These are phyloP conservation scores for Cystobasidium sp. DNA, from an alignment of 1,284 basidiomycete species.

Conservation along the genomic window DNA sequence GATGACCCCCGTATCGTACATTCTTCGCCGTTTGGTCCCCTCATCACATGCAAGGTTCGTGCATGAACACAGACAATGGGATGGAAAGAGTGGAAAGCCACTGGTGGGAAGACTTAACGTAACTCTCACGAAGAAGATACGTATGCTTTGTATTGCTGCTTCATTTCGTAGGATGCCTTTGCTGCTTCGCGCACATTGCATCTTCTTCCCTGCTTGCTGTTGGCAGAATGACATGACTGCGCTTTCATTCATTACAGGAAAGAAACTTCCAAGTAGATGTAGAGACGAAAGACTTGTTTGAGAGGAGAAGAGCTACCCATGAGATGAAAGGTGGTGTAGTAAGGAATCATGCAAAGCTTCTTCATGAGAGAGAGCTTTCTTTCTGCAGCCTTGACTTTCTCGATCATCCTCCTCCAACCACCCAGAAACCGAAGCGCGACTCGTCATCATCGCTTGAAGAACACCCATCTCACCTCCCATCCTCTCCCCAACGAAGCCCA, in stretches of 20 bases:
- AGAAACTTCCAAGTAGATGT: too few species aligned
- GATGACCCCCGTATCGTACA: background rate
- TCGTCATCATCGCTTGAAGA: slow-evolving; percentile 12
- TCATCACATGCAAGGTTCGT: background rate
- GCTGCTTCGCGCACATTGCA: too few species aligned
- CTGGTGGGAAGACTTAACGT: too few species aligned
- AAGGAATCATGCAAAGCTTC: background rate
- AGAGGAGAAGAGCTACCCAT: too few species aligned
- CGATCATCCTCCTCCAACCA: slow-evolving; percentile 6
- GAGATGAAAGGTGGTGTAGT: background rate
- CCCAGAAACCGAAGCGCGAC: background rate
- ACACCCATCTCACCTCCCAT: background rate
- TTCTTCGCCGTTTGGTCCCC: background rate
- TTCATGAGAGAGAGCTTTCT: background rate
- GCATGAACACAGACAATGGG: background rate
- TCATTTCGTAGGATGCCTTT: too few species aligned
- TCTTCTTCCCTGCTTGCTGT: too few species aligned
- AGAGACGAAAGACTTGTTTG: too few species aligned
- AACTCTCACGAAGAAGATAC: too few species aligned
- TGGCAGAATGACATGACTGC: too few species aligned
- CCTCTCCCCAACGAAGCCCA: background rate
- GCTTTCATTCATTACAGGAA: too few species aligned
- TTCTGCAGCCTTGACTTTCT: slow-evolving; percentile 10
- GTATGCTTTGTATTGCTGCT: too few species aligned
- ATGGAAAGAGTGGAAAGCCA: too few species aligned